Conservation (phyloP, 192 early-diverging fungal genomes). For the Haplosporangium gracile region DNA sequence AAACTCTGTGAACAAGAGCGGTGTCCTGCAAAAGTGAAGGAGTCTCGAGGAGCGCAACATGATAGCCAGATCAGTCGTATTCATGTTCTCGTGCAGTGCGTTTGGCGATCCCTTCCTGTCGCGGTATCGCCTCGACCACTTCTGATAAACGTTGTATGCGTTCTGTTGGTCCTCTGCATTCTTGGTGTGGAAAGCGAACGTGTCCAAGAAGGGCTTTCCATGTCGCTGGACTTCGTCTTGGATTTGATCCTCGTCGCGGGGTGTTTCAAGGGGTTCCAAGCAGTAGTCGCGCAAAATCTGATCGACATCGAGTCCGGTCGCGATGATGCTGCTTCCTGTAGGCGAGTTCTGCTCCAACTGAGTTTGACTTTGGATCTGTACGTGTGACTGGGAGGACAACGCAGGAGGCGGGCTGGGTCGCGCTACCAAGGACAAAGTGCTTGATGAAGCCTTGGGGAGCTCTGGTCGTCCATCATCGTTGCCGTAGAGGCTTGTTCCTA, state of each 20-base stretch:
- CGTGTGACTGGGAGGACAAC: not conserved
- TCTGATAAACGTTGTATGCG: constrained; percentile 66
- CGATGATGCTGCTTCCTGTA: not conserved
- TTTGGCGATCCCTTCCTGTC: constrained; percentile 46
- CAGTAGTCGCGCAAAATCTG: constrained; percentile 52
- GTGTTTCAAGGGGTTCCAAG: constrained; percentile 36
- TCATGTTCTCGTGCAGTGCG: constrained; percentile 61
- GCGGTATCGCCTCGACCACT: constrained; percentile 66
- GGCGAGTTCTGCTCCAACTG: constrained; percentile 24
- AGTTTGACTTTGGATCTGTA: constrained; percentile 1
- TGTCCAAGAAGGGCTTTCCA: constrained; percentile 66
- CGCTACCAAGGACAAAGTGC: constrained; percentile 15
- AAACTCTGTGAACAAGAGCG: constrained; percentile 62
- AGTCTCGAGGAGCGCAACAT: constrained; percentile 67
- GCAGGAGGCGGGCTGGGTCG: constrained; percentile 25
- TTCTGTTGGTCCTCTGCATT: constrained; percentile 67
- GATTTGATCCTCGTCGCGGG: constrained; percentile 33
- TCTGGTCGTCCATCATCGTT: constrained; percentile 35
- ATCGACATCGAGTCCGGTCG: constrained; percentile 42
- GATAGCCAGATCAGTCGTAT: constrained; percentile 60
- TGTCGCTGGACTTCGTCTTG: constrained; percentile 65
- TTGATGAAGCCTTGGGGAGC: constrained; percentile 16
- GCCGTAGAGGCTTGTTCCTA: constrained; percentile 30
- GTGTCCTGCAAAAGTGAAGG: constrained; percentile 73
- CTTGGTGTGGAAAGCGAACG: constrained; percentile 61